A percentile compares a stretch with the other conserved stretches of the same genome.
Conservation (phyloP, 495 filamentous ascomycete genomes). For the Hypoxylon crocopeplum region DNA sequence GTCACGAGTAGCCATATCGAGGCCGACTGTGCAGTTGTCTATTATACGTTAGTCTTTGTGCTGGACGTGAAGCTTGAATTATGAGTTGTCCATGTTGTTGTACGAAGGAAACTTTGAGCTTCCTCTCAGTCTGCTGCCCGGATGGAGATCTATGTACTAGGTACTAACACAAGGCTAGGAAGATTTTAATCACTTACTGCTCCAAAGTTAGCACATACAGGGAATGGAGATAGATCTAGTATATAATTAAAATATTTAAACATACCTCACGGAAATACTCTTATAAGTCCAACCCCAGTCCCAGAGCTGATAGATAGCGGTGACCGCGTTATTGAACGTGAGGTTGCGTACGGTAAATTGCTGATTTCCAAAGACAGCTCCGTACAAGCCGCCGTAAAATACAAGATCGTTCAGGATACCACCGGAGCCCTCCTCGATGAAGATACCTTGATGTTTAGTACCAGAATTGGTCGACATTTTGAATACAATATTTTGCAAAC, state of each 20-base stretch:
- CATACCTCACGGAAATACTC: slow-evolving; percentile 61
- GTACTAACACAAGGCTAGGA: too few species aligned
- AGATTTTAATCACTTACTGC: too few species aligned
- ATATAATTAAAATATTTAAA: not conserved
- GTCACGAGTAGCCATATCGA: slow-evolving; percentile 62
- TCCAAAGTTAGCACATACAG: not conserved
- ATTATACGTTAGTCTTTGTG: not conserved
- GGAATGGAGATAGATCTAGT: not conserved
- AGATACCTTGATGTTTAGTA: slow-evolving; percentile 74
- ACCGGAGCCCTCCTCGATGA: slow-evolving; percentile 77
- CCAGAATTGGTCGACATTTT: slow-evolving; percentile 61
- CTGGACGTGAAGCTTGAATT: too few species aligned
- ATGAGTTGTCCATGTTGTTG: too few species aligned
- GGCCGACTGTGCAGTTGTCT: slow-evolving; percentile 66
- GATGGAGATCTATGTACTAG: too few species aligned
- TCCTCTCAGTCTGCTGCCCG: too few species aligned
- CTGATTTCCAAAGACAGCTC: slow-evolving; percentile 74
- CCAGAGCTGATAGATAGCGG: slow-evolving; percentile 59
- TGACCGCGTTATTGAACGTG: slow-evolving; percentile 62
- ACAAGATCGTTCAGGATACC: slow-evolving; percentile 77
- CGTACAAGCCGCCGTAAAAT: slow-evolving; percentile 72
- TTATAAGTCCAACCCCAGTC: slow-evolving; percentile 72
- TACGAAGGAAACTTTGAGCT: too few species aligned
- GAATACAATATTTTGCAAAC: slow-evolving; percentile 77
- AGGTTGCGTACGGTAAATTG: slow-evolving; percentile 83